Evolutionary conservation across 2,329 filamentous ascomycete genomes (phyloP).

Genomic region (Aspergillus fijiensis): DNA sequence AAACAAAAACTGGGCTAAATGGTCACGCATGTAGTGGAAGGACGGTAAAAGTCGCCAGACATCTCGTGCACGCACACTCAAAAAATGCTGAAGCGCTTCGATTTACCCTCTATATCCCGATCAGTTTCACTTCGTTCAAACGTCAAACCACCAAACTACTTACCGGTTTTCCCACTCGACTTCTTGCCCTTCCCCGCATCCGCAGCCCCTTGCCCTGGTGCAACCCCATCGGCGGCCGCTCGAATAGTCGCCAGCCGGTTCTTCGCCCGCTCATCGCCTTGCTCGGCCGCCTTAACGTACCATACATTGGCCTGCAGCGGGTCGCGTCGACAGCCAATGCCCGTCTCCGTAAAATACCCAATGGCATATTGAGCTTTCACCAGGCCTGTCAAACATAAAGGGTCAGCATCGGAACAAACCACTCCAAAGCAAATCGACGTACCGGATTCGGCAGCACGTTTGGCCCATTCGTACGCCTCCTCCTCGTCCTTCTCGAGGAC

Average conservation of each 20-base stretch:
- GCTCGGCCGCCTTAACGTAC: conserved; percentile 94
- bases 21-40: background rate
- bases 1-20: background rate
- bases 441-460: conserved; percentile 82
- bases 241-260: conserved; percentile 83
- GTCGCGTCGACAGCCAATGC: conserved; percentile 90
- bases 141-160: background rate
- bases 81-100: conserved; percentile 4
- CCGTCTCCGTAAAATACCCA: conserved; percentile 98
- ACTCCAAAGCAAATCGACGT: conserved; percentile 38
- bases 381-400: conserved; percentile 37
- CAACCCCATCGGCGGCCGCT: conserved; percentile 67
- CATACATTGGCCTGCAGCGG: conserved; percentile 96
- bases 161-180: conserved; percentile 12
- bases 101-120: background rate
- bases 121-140: background rate
- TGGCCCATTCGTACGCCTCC: conserved; percentile 96
- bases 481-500: conserved; percentile 92
- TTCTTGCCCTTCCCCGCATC: conserved; percentile 9
- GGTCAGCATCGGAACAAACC: background rate
- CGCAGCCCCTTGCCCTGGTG: conserved; percentile 31
- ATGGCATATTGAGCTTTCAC: conserved; percentile 85
- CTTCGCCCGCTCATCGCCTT: conserved; percentile 85
- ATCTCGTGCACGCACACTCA: background rate
- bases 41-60: too few relatives aligned